Base-by-base conservation (phyloP, 345 rosid species). In the Punica granatum region DNA sequence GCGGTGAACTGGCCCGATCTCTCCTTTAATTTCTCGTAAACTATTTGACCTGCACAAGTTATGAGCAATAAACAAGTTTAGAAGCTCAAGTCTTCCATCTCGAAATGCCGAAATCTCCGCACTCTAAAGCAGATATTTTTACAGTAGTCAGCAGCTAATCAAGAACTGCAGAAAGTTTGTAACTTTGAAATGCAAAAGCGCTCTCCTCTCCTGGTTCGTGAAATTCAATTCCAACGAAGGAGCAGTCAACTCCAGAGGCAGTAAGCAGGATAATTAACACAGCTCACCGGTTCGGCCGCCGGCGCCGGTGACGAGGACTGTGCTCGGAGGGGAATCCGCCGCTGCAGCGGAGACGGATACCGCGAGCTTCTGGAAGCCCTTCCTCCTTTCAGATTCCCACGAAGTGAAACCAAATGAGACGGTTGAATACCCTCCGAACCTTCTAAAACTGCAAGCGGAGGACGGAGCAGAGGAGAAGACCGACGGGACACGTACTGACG, bases 11-110 rank as follows among this genome's bases (percentile, higher is more conserved):
- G 86, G 46, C 73, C 92, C 0, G 92, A 81, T 63, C 84, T 89
- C 83, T 94, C 99, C 76, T 89, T 94, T 72, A 94, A 74, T 81
- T 85, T 91, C 89, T 79, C 83, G 67, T 85, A 94, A 73, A 85
- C 95, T 66, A 93, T 83, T 76, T 85, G 83, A 71, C 99, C 99
- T 93, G 84, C 63, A 37, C 19, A 23, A 63, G n/a, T 63, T 51
- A 51, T 33, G 36, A 62, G 11, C 65, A 35, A 21, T 18, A 62
- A 21, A 35, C 26, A 49, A n/a, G 58, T 23, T 51, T n/a, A 21
- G 26, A 62, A 56, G 61, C 63, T 30, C 63, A 32, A 56, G 18
- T 13, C 26, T 39, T 33, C 42, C 65, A 19, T 7, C 18, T 23
- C 18, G 3, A 39, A 39, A 6, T 34, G 39, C 8, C 44, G 34